Base-by-base conservation (phyloP, 1,284 basidiomycete species). In the Austroboletus novae-zelandiae region DNA sequence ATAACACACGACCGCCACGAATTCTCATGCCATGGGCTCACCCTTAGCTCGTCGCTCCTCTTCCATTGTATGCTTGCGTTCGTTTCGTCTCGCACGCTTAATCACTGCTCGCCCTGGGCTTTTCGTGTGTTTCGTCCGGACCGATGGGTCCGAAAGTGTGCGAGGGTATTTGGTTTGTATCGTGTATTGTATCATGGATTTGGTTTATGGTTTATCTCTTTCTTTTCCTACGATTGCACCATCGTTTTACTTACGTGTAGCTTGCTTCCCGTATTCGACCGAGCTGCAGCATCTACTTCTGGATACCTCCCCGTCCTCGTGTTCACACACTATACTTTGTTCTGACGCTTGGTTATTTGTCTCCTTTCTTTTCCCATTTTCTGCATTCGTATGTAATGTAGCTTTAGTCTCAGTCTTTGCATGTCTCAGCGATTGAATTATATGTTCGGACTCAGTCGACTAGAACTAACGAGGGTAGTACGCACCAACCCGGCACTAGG, bases 151-250 rank as follows among this genome's bases (percentile, higher is more conserved):
- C 8, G 30, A 23, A 40, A 53, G 32, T 30, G 9, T 5, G 20
- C 30, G 23, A 40, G 11, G 39, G 39, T 40, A 10, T 11, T 25
- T 25, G 39, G 39, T 25, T 40, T 15, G 39, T 40, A 23, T 40
- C 23, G 20, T 58, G 43, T 61, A 61, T 59, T 48, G 32, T 61
- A 57, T 36, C 36, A 30, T 45, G 45, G 40, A 42, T 39, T 9
- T 11, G 20, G 20, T n/a, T 5, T 27, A 36, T 36, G 17, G n/a
- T 27, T 14, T 30, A 20, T 14, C n/a, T 25, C 7, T 7, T 25
- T 15, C 9, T 13, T 11, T 15, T 27, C 39, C 13, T 4, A 13
- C n/a, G 11, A 25, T 14, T 8, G 4, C 5, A 11, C 11, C 20
- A 5, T 25, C 5, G 11, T 41, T 29, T 40, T n/a, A 34, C 43